phyloP scores from a whole-genome alignment of 148 eudicot genomes.

The Vaccinium vitisidaea region DNA sequence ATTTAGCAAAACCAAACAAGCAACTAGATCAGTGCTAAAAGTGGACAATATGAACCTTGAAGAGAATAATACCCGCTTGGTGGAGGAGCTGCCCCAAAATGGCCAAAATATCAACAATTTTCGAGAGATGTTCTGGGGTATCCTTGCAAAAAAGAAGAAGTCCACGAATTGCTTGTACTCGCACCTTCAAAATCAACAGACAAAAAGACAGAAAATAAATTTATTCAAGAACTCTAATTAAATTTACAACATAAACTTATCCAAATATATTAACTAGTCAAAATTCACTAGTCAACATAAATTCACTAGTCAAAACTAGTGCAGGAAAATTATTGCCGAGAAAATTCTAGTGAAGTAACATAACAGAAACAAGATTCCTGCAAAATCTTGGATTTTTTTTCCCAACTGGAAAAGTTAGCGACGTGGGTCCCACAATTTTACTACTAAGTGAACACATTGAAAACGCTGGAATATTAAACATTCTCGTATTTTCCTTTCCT shows the following conservation, averaged over 20 bases:
- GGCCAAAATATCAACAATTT: constrained; percentile 40
- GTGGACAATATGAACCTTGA: background rate
- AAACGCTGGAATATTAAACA: background rate
- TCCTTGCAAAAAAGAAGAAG: constrained; percentile 57
- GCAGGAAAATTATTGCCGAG: background rate
- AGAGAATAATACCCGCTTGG: constrained; percentile 29
- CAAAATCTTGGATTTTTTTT: background rate
- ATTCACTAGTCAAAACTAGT: background rate
- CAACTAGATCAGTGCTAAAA: background rate
- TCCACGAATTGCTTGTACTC: constrained; percentile 62
- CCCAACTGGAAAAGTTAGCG: background rate
- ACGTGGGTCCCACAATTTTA: background rate
- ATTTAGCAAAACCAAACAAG: background rate
- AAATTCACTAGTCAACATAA: background rate
- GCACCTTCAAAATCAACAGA: constrained; percentile 30
- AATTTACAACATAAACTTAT: background rate
- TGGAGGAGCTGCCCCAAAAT: constrained; percentile 37
- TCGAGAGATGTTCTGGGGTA: constrained; percentile 43
- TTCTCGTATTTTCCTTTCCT: background rate
- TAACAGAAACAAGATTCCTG: background rate
- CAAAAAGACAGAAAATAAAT: background rate
- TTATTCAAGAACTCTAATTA: background rate
- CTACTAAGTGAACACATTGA: background rate
- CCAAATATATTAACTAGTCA: background rate
- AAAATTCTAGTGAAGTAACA: background rate